Evolutionary conservation across 331 rosid species (phyloP).

Genomic region (Arachis monticola): DNA sequence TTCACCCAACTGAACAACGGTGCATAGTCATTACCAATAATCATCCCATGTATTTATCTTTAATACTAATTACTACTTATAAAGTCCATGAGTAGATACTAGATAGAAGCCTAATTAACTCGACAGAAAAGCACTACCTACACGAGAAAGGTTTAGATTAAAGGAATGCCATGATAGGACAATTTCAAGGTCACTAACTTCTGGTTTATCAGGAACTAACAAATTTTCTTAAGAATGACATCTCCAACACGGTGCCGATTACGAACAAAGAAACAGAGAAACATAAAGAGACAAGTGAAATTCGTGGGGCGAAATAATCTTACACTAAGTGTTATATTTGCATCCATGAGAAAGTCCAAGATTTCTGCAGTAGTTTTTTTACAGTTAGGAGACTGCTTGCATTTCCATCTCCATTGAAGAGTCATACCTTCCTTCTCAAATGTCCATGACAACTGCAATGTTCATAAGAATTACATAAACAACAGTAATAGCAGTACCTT

Average conservation of each 20-base stretch:
- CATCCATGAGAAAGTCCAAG: conserved; percentile 84
- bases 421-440: conserved; percentile 86
- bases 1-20: conserved; percentile 9
- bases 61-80: background rate
- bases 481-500: conserved; percentile 1
- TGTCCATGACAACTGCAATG: conserved; percentile 80
- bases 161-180: background rate
- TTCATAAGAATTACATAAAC: background rate
- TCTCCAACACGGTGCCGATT: conserved; percentile 18
- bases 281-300: background rate
- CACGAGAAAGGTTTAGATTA: background rate
- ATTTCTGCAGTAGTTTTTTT: conserved; percentile 63
- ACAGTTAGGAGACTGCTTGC: conserved; percentile 58
- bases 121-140: background rate
- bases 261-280: background rate
- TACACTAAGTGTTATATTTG: conserved; percentile 86
- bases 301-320: conserved; percentile 25
- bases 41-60: conserved; percentile 7
- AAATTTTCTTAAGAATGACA: background rate
- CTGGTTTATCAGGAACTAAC: background rate
- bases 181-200: background rate
- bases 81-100: background rate
- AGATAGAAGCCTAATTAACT: background rate
- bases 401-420: conserved; percentile 90
- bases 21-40: background rate